Percentiles rank a stretch among this genome's conserved stretches.
These are phyloP conservation scores for Ulota crispa DNA, from an alignment of 225 moss, liverwort and hornwort genomes.

Conservation along the genomic window DNA sequence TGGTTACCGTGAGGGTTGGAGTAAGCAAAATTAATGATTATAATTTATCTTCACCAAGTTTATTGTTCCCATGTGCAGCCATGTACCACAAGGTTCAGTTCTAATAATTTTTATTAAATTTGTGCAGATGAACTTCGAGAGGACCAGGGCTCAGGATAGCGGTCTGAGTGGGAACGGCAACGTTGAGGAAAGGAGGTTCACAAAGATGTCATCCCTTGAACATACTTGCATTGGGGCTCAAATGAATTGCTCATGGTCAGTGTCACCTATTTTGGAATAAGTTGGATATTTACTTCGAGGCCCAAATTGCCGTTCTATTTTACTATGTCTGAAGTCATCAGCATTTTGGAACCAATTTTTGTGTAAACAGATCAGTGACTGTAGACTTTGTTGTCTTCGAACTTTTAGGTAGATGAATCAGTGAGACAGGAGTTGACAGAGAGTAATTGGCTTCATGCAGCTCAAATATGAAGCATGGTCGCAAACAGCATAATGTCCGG, in stretches of 20 bases:
- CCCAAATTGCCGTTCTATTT: background rate
- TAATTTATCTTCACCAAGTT: background rate
- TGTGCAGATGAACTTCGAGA: slow-evolving; percentile 37
- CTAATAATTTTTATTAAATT: background rate
- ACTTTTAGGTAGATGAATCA: background rate
- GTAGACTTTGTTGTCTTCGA: slow-evolving; percentile 8
- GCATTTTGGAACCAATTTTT: background rate
- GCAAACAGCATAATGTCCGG: slow-evolving; percentile 51
- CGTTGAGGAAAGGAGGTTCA: slow-evolving; percentile 37
- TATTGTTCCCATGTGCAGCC: background rate
- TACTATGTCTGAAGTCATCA: background rate
- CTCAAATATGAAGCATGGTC: slow-evolving; percentile 44
- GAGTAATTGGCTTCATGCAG: slow-evolving; percentile 32
- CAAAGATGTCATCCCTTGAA: background rate
- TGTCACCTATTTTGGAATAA: slow-evolving; percentile 2
- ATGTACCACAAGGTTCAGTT: background rate
- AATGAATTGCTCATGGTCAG: slow-evolving; percentile 10
- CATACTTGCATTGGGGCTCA: background rate
- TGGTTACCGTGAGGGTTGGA: slow-evolving; percentile 5
- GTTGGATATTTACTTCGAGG: slow-evolving; percentile 14
- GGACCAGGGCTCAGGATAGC: slow-evolving; percentile 23
- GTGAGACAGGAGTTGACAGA: slow-evolving; percentile 21
- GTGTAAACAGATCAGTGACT: background rate
- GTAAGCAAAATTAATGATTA: background rate
- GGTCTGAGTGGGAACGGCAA: slow-evolving; percentile 28